phyloP scores from a whole-genome alignment of 306 rosid species.

The Heteromeles arbutifolia region DNA sequence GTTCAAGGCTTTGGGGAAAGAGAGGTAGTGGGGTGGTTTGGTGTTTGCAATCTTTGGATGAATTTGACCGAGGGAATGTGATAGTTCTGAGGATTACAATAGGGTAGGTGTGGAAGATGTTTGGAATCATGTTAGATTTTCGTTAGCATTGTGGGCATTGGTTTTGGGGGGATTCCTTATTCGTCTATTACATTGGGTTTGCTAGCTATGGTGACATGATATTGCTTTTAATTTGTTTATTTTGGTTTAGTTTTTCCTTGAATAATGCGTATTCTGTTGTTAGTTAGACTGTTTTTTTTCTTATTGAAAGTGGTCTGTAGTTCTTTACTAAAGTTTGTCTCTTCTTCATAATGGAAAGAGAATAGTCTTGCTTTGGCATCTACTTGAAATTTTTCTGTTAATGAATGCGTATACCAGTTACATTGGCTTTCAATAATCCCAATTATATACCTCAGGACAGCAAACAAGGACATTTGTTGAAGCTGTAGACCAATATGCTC shows the following conservation, averaged over 20 bases:
- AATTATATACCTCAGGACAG: constrained; percentile 58
- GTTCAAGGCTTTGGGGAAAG: neutral
- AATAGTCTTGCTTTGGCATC: neutral
- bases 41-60: neutral
- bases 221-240: neutral
- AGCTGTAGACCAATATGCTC: constrained; percentile 94
- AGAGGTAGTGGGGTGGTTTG: neutral
- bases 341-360: neutral
- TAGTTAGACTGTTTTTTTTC: neutral
- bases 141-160: neutral
- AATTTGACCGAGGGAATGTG: neutral
- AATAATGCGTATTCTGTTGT: neutral
- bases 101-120: neutral
- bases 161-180: neutral
- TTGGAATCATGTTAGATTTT: neutral
- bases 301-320: neutral
- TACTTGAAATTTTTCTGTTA: neutral
- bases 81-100: neutral
- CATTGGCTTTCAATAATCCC: neutral
- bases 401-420: neutral
- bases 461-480: constrained; percentile 80
- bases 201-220: neutral
- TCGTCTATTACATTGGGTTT: neutral
- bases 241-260: neutral
- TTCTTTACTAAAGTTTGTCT: neutral